A percentile compares a stretch with the other conserved stretches of the same genome.
These are phyloP conservation scores for Zalaria obscura DNA, from an alignment of 2,329 filamentous ascomycete species.

Conservation along the genomic window DNA sequence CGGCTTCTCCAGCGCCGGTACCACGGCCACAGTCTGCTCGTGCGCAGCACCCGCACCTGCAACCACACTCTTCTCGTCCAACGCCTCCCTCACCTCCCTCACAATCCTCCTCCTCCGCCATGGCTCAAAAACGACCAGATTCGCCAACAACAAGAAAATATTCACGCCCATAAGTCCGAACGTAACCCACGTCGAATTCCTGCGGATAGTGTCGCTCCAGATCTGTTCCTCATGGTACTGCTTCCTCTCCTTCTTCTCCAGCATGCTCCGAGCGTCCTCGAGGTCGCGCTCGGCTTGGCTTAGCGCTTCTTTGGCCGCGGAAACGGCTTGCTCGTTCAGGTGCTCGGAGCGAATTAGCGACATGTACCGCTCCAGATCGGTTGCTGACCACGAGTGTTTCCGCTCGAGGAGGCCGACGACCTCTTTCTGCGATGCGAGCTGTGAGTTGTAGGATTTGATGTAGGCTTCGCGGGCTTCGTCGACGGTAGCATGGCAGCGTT, in stretches of 20 bases:
- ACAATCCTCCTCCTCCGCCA: constrained; percentile 76
- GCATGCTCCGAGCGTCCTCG: constrained; percentile 58
- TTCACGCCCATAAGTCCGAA: constrained; percentile 98
- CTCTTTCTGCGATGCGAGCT: constrained; percentile 84
- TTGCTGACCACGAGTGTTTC: constrained; percentile 80
- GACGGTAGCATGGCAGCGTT: constrained; percentile 47
- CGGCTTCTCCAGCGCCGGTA: constrained; percentile 6
- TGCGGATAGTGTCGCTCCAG: constrained; percentile 92
- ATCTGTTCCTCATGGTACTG: constrained; percentile 98
- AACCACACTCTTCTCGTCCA: constrained; percentile 52
- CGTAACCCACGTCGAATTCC: constrained; percentile 96
- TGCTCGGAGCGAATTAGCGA: constrained; percentile 84
- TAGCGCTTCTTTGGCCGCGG: constrained; percentile 55
- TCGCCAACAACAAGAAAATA: constrained; percentile 70
- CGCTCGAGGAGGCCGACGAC: constrained; percentile 86
- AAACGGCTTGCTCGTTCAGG: constrained; percentile 75
- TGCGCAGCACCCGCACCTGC: constrained; percentile 1
- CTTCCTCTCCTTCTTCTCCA: constrained; percentile 73
- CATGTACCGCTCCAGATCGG: constrained; percentile 89
- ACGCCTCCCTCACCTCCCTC: constrained; percentile 53
- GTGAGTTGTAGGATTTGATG: constrained; percentile 67
- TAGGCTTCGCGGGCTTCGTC: constrained; percentile 60
- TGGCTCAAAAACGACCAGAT: constrained; percentile 83
- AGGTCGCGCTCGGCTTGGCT: constrained; percentile 65
- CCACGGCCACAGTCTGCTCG: not conserved